Percentiles rank a stretch among this genome's conserved stretches.
These are phyloP conservation scores for Calendula officinalis DNA, from an alignment of 129 eudicot genomes.

Conservation along the genomic window DNA sequence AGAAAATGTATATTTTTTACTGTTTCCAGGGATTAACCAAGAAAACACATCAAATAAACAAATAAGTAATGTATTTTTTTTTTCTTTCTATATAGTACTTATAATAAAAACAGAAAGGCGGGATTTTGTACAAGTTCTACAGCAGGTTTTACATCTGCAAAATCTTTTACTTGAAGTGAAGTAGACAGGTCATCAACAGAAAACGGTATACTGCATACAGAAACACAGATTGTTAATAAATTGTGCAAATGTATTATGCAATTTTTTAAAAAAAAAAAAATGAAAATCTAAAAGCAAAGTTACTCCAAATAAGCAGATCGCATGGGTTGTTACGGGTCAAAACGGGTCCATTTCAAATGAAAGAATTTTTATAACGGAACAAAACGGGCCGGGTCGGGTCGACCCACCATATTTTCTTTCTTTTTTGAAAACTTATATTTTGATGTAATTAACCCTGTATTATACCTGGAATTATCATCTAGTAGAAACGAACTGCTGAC, in stretches of 20 bases:
- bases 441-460: not conserved
- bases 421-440: not conserved
- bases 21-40: slow-evolving; percentile 8
- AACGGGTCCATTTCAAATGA: not conserved
- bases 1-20: not conserved
- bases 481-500: slow-evolving; percentile 66
- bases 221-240: not conserved
- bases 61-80: slow-evolving; percentile 5
- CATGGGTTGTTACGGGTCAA: not conserved
- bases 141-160: slow-evolving; percentile 65
- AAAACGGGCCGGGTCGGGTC: not conserved
- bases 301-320: no score
- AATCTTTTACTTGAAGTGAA: slow-evolving; percentile 64
- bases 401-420: not conserved
- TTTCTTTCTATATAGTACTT: slow-evolving; percentile 3
- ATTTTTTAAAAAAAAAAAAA: not conserved
- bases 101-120: slow-evolving; percentile 55
- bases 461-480: slow-evolving; percentile 84
- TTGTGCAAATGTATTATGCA: not conserved
- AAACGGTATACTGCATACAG: slow-evolving; percentile 75
- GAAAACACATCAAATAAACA: slow-evolving; percentile 1
- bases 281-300: not conserved
- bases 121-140: slow-evolving; percentile 61
- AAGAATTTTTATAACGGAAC: not conserved
- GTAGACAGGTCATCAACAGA: slow-evolving; percentile 75